Evolutionary conservation across 495 filamentous ascomycete species (phyloP), one percentile per base, ranked within the genome.

Genomic region (Acidiella bohemica): DNA sequence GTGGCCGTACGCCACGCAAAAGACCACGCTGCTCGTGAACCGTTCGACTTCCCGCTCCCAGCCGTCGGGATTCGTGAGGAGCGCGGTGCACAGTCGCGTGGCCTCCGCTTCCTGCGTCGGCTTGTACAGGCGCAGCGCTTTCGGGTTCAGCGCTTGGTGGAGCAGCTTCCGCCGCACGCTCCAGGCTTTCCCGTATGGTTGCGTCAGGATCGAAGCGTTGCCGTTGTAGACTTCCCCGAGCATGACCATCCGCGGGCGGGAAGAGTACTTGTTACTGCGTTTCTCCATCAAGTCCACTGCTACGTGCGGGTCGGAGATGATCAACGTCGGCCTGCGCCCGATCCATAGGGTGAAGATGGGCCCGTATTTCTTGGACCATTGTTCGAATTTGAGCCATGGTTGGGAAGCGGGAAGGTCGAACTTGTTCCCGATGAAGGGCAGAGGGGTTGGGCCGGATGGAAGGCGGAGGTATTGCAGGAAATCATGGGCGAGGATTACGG

Each of bases 31-130:
- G 0, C 72, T 71, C 2, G 75, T 73, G 44, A 76, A 80, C 24
- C 75, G 61, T 52, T 80, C 75, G 6, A 80, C 59, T 32, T 75
- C 71, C 56, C 71, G 75, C 32, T 72, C 73, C 56, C 74, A 80
- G 9, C 44, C 44, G 23, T 65, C 56, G 17, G 59, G 58, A 20
- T 44, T 47, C 3, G 44, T n/a, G 2, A 63, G 46, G 0, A 63
- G 49, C n/a, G 57, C 47, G 24, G 32, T 43, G 34, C 57, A 63
- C 13, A 64, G 33, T 19, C 59, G 36, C 7, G 37, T 47, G 3
- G 62, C 61, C 43, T 66, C 62, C 5, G 62, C 62, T 13, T 59
- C 56, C 35, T 66, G 63, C 13, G 60, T 53, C 3, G 60, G 60
- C 39, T 67, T 62, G 50, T 76, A 73, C 12, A 66, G 55, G 36